Evolutionary conservation across 2,329 filamentous ascomycete species (phyloP), one percentile per base, ranked within the genome.

Genomic region (Fusarium bactridioides): DNA sequence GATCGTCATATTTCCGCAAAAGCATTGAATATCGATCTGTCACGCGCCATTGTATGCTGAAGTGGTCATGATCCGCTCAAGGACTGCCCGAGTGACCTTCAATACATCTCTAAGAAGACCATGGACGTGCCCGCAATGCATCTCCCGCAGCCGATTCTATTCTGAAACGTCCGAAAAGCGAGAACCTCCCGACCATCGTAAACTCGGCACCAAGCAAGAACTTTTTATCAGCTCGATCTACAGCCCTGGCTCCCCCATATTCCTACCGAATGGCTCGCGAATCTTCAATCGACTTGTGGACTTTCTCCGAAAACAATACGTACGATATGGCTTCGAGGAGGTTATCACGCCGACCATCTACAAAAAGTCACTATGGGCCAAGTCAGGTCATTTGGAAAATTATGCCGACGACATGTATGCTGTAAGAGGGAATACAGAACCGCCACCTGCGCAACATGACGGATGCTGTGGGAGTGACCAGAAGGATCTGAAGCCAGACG

Each of bases 321-420:
- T 92, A 31, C 89, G 91, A 72, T 96, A 95, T 82, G 94, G 94
- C 67, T 97, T 95, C 79, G 88, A 94, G 74, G 94, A 97, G 80
- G 94, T 97, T 72, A 91, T 97, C 75, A 96, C 94, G 12, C 94
- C 94, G 4, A 96, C 91, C 54, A 96, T 97, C 78, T 97, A 96
- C 85, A 97, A 97, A 79, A 93, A 93, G 80, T 91, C 92, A 10
- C 83, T 97, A 35, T 97, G 94, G 94, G 90, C 93, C 77, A 91
- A 91, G 74, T 96, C 93, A 1, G 94, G 94, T 5, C 94, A 97
- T 75, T 90, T 95, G 86, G 91, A 95, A 61, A 97, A 97, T 80
- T 97, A 97, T 83, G 91, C 93, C 66, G 92, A 97, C 77, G 94
- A 97, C 78, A 97, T 97, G 94, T 97, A 95, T 81, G 91, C 92